phyloP scores from a whole-genome alignment of 2,329 filamentous ascomycete genomes.

The Diaporthe sp. region DNA sequence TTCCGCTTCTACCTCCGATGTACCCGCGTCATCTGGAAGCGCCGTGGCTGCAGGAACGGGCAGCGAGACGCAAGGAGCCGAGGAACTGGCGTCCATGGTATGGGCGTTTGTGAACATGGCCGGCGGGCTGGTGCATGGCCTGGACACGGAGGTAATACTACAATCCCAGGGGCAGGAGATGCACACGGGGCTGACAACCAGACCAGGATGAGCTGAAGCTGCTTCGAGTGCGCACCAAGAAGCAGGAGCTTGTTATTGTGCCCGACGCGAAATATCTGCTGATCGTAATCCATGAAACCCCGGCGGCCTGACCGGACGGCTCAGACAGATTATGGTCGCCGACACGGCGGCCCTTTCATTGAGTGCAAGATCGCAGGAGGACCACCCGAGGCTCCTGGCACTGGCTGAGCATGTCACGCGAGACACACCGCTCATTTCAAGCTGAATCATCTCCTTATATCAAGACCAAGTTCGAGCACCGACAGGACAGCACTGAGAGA shows the following conservation, averaged over 20 bases:
- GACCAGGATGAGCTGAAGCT: constrained; percentile 81
- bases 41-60: constrained; percentile 56
- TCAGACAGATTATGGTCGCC: constrained; percentile 18
- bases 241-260: constrained; percentile 87
- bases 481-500: background rate
- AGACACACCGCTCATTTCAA: constrained; percentile 28
- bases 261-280: constrained; percentile 85
- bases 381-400: constrained; percentile 11
- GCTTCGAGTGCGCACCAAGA: constrained; percentile 83
- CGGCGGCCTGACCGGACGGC: constrained; percentile 66
- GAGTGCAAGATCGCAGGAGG: background rate
- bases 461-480: constrained; percentile 52
- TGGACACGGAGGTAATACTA: constrained; percentile 75
- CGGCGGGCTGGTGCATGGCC: constrained; percentile 77
- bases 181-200: constrained; percentile 23
- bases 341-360: background rate
- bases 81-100: constrained; percentile 82
- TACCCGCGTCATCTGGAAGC: constrained; percentile 50
- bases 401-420: constrained; percentile 4
- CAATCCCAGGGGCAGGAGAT: background rate
- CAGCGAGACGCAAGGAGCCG: constrained; percentile 70
- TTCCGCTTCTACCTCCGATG: constrained; percentile 28
- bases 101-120: constrained; percentile 82
- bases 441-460: constrained; percentile 23
- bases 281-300: constrained; percentile 86